Conservation (phyloP, 208 protist species). For the Acanthamoeba rhysodes region DNA sequence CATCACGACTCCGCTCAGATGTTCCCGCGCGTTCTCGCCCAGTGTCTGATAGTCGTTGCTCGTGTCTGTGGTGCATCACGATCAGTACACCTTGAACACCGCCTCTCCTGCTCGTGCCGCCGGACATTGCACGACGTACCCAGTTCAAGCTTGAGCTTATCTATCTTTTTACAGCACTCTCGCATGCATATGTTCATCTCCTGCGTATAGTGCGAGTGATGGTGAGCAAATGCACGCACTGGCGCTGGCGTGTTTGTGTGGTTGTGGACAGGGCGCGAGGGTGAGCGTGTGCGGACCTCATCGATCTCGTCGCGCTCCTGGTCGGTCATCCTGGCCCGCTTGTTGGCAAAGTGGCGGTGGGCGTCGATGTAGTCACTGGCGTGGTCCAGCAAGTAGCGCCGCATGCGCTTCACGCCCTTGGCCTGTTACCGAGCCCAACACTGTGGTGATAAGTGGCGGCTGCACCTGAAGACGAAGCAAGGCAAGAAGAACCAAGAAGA, state of each 20-base stretch:
- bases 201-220: not conserved
- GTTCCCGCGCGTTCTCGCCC: conserved; percentile 7
- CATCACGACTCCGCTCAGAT: not conserved
- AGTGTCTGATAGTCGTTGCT: not conserved
- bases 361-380: conserved; percentile 43
- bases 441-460: not conserved
- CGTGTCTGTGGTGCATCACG: not conserved
- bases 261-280: not conserved
- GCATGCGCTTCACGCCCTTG: conserved; percentile 18
- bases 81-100: not conserved
- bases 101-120: not conserved
- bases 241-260: too few relatives aligned
- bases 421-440: not conserved
- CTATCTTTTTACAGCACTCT: conserved; percentile 32
- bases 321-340: conserved; percentile 22
- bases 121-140: not conserved
- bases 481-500: too few relatives aligned
- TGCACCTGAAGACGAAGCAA: not conserved
- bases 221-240: too few relatives aligned
- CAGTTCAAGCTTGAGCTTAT: conserved; percentile 4
- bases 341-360: conserved; percentile 20
- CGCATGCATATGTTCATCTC: conserved; percentile 37
- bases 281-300: not conserved
- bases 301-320: conserved; percentile 50
- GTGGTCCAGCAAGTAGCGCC: conserved; percentile 48